A percentile compares a stretch with the other conserved stretches of the same genome.
phyloP scores from a whole-genome alignment of 768 basidiomycete genomes.

The Trichaptum fuscoviolaceum region DNA sequence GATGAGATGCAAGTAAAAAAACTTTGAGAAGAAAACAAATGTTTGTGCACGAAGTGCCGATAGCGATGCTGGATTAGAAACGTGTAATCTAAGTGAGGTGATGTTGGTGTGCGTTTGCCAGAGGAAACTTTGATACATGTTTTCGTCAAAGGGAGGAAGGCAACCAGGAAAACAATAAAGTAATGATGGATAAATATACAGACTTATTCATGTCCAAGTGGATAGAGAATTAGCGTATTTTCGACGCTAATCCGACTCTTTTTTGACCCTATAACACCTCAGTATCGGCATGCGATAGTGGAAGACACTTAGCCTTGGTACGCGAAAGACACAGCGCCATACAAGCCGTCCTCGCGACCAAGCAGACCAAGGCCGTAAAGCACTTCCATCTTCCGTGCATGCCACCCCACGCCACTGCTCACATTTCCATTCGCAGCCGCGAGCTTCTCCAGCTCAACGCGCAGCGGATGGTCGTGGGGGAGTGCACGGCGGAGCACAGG shows the following conservation, averaged over 20 bases:
- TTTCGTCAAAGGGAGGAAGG: background rate
- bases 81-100: background rate
- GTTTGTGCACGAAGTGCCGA: background rate
- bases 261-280: background rate
- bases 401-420: slow-evolving; percentile 91
- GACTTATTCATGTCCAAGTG: background rate
- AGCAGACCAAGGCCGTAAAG: slow-evolving; percentile 87
- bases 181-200: background rate
- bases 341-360: slow-evolving; percentile 89
- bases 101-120: background rate
- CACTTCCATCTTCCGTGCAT: slow-evolving; percentile 95
- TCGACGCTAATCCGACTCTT: background rate
- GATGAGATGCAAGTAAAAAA: too few species aligned
- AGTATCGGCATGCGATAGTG: background rate
- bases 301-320: slow-evolving; percentile 65
- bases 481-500: slow-evolving; percentile 53
- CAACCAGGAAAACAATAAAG: background rate
- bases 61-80: background rate
- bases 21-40: background rate
- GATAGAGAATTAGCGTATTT: background rate
- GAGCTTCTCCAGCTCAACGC: slow-evolving; percentile 65
- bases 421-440: slow-evolving; percentile 84
- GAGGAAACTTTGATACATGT: background rate
- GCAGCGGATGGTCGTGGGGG: slow-evolving; percentile 54
- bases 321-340: slow-evolving; percentile 91